phyloP scores from a whole-genome alignment of 768 basidiomycete genomes.

The Trametes cingulata region DNA sequence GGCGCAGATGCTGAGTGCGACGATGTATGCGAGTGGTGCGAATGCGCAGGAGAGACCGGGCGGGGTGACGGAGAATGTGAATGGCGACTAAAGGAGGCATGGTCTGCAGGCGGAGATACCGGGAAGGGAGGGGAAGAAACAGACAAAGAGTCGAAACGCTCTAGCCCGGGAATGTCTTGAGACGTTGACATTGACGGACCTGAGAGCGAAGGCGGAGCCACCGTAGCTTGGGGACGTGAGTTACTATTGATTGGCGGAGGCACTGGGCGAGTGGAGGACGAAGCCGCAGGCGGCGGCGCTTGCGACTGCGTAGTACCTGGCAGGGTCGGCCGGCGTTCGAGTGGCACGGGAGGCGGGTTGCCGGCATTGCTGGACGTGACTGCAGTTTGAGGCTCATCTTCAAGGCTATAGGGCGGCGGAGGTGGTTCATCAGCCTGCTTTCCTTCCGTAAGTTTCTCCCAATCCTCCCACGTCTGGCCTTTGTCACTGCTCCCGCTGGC shows the following conservation, averaged over 20 bases:
- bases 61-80: constrained; percentile 17
- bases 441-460: constrained; percentile 37
- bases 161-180: constrained; percentile 30
- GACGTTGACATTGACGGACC: constrained; percentile 25
- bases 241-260: constrained; percentile 13
- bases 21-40: constrained; percentile 13
- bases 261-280: background rate
- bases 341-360: constrained; percentile 8
- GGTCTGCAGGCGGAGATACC: constrained; percentile 25
- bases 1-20: constrained; percentile 8
- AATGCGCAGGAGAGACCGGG: constrained; percentile 16
- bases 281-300: constrained; percentile 1
- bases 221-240: constrained; percentile 13
- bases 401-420: constrained; percentile 69
- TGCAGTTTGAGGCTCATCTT: constrained; percentile 38
- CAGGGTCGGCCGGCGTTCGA: constrained; percentile 8
- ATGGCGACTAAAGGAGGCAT: constrained; percentile 2
- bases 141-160: constrained; percentile 42
- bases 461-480: constrained; percentile 43
- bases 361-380: background rate
- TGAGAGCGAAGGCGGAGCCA: constrained; percentile 14
- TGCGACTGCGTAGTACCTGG: background rate
- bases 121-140: constrained; percentile 38
- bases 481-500: constrained; percentile 1
- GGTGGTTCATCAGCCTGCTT: constrained; percentile 54